phyloP scores from a whole-genome alignment of 164 flowering plant species.

The Euptelea pleiosperma region DNA sequence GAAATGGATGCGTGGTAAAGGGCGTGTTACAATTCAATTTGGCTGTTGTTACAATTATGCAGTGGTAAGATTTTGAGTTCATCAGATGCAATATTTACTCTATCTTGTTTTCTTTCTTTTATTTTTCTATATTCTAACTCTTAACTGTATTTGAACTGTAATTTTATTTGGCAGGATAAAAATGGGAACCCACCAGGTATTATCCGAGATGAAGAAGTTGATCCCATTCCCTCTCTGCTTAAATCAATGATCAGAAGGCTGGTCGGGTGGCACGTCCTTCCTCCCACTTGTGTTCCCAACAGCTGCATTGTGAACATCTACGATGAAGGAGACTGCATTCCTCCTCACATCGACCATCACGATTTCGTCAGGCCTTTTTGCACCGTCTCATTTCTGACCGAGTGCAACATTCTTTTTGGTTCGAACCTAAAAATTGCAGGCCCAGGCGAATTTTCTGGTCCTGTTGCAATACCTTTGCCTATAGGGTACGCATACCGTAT shows the following conservation, averaged over 20 bases:
- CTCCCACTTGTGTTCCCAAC: slow-evolving; percentile 46
- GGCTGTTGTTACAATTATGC: slow-evolving; percentile 71
- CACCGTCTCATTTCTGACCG: slow-evolving; percentile 49
- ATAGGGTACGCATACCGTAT: slow-evolving; percentile 42
- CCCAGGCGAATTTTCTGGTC: slow-evolving; percentile 54
- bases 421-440: slow-evolving; percentile 30
- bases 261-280: slow-evolving; percentile 50
- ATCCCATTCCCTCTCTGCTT: slow-evolving; percentile 48
- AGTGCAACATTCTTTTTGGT: slow-evolving; percentile 53
- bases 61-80: slow-evolving; percentile 28
- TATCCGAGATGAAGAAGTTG: slow-evolving; percentile 53
- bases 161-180: slow-evolving; percentile 38
- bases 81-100: neutral
- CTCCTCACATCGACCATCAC: slow-evolving; percentile 65
- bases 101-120: neutral
- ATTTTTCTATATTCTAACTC: neutral
- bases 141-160: too few relatives aligned
- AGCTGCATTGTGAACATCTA: slow-evolving; percentile 63
- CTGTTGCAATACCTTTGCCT: slow-evolving; percentile 47
- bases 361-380: slow-evolving; percentile 61
- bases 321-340: slow-evolving; percentile 62
- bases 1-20: slow-evolving; percentile 71
- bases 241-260: slow-evolving; percentile 45
- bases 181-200: slow-evolving; percentile 66
- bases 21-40: slow-evolving; percentile 58